A percentile compares a stretch with the other conserved stretches of the same genome.
These are phyloP conservation scores for Nakazawaea peltata DNA, from an alignment of 805 yeast genomes.

Conservation along the genomic window DNA sequence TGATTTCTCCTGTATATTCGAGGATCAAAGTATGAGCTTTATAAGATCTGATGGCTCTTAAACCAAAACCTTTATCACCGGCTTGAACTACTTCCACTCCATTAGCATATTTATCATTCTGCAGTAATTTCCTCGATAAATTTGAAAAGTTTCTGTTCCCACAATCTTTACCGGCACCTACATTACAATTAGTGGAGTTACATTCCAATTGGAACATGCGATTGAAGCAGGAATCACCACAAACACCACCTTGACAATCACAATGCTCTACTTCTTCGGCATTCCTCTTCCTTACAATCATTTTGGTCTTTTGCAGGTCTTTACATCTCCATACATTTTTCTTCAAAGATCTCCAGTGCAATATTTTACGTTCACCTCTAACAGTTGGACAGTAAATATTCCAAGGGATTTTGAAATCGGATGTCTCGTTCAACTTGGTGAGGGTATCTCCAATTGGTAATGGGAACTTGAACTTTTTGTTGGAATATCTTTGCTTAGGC, in stretches of 20 bases:
- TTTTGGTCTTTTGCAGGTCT: constrained; percentile 1
- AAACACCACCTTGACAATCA: constrained; percentile 15
- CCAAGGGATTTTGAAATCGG: constrained; percentile 24
- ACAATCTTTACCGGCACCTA: constrained; percentile 21
- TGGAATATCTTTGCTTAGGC: constrained; percentile 5
- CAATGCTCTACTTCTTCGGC: constrained; percentile 14
- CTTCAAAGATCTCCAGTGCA: constrained; percentile 21
- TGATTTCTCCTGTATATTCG: constrained; percentile 43
- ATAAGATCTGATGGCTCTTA: constrained; percentile 28
- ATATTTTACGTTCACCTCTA: constrained; percentile 14
- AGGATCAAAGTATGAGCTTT: constrained; percentile 30
- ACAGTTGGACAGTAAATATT: constrained; percentile 24
- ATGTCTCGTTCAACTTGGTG: constrained; percentile 12
- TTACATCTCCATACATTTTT: constrained; percentile 13
- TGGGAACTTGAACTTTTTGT: constrained; percentile 11
- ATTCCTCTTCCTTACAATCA: constrained; percentile 1
- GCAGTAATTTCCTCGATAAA: constrained; percentile 12
- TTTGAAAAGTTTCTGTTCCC: constrained; percentile 28
- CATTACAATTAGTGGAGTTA: constrained; percentile 21
- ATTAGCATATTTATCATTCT: constrained; percentile 15
- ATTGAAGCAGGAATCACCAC: constrained; percentile 28
- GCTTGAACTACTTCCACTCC: constrained; percentile 26
- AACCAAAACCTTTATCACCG: constrained; percentile 33
- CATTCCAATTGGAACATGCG: constrained; percentile 25
- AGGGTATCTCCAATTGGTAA: constrained; percentile 15